phyloP scores from a whole-genome alignment of 208 protist species.

The Wallacemonas sp. region DNA sequence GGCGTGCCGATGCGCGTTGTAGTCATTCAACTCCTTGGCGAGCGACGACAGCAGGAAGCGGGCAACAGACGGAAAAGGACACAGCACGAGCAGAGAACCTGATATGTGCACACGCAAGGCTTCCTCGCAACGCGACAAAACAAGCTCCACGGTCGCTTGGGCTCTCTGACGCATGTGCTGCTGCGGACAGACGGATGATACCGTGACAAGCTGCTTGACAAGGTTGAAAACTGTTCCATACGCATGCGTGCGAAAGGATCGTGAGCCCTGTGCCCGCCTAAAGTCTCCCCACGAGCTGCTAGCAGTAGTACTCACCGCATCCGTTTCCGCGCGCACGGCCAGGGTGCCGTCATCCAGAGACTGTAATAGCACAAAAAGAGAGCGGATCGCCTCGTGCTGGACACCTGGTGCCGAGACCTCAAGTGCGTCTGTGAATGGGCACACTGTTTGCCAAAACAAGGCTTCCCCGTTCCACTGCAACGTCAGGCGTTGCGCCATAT shows the following conservation, averaged over 20 bases:
- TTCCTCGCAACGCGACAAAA: slow-evolving; percentile 44
- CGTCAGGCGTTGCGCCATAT: not conserved
- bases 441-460: not conserved
- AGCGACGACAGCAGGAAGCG: slow-evolving; percentile 54
- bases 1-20: not conserved
- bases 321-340: not conserved
- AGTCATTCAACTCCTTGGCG: slow-evolving; percentile 39
- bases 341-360: not conserved
- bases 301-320: not conserved
- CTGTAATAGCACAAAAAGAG: not conserved
- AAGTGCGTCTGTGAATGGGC: slow-evolving; percentile 1
- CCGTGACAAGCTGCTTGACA: slow-evolving; percentile 46
- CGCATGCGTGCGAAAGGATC: slow-evolving; percentile 21
- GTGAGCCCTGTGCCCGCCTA: too few species aligned
- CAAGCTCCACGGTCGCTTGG: slow-evolving; percentile 27
- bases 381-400: not conserved
- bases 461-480: not conserved
- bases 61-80: slow-evolving; percentile 70
- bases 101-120: slow-evolving; percentile 48
- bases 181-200: slow-evolving; percentile 48
- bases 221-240: slow-evolving; percentile 63
- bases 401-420: not conserved
- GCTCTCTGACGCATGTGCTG: slow-evolving; percentile 34
- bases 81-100: slow-evolving; percentile 56
- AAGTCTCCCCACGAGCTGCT: not conserved